A percentile compares a stretch with the other conserved stretches of the same genome.
Conservation (phyloP, 2,329 filamentous ascomycete species). For the Ramularia endophylla region DNA sequence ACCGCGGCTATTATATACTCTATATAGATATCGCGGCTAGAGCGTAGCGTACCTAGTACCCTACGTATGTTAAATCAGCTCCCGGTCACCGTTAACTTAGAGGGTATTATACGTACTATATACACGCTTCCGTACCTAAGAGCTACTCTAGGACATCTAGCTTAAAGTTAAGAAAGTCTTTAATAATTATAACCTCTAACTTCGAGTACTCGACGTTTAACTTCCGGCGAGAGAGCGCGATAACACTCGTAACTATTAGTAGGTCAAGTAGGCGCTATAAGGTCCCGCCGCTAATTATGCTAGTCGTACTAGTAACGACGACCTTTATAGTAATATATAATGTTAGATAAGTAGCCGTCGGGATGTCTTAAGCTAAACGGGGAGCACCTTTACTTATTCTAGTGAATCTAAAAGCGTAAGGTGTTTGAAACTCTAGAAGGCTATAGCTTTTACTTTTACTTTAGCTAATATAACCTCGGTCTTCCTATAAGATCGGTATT, state of each 20-base stretch:
- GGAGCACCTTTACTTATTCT: too few species aligned
- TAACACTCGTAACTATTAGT: slow-evolving; percentile 44
- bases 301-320: slow-evolving; percentile 52
- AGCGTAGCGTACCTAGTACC: slow-evolving; percentile 24
- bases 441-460: too few species aligned
- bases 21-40: slow-evolving; percentile 28
- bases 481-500: too few species aligned
- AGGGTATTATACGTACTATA: slow-evolving; percentile 36
- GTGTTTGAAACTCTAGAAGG: too few species aligned
- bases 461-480: too few species aligned
- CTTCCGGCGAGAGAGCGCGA: slow-evolving; percentile 47
- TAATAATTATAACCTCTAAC: slow-evolving; percentile 44
- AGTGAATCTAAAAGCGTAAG: too few species aligned
- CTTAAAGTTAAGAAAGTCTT: slow-evolving; percentile 50
- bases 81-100: too few species aligned
- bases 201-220: slow-evolving; percentile 45
- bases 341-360: too few species aligned
- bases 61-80: too few species aligned
- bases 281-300: slow-evolving; percentile 48
- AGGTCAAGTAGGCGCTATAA: slow-evolving; percentile 45
- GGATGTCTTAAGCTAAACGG: too few species aligned
- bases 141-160: slow-evolving; percentile 35
- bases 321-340: slow-evolving; percentile 46
- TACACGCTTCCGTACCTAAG: slow-evolving; percentile 37
- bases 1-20: slow-evolving; percentile 30